phyloP scores from a whole-genome alignment of 1,139 yeast genomes.

The Pichia sp. region DNA sequence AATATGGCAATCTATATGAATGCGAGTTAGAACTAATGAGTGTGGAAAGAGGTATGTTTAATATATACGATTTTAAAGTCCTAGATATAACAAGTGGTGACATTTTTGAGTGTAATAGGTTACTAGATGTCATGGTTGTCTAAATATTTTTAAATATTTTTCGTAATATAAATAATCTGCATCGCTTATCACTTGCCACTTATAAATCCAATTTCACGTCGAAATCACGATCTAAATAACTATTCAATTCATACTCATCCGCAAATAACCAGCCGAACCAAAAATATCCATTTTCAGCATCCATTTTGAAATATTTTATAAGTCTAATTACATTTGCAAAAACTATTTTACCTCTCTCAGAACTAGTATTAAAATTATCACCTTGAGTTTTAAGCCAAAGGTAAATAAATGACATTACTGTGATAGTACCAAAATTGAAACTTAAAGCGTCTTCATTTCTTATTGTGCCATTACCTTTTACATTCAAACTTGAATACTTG shows the following conservation, averaged over 20 bases:
- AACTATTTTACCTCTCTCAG: conserved; percentile 14
- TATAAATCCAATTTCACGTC: conserved; percentile 9
- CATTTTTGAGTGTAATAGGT: conserved; percentile 62
- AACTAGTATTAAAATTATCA: conserved; percentile 5
- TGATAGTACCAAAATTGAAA: conserved; percentile 19
- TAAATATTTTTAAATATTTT: conserved; percentile 5
- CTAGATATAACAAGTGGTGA: conserved; percentile 64
- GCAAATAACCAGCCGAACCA: conserved; percentile 26
- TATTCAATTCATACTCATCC: conserved; percentile 23
- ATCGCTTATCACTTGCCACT: not conserved
- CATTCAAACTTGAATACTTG: conserved; percentile 15
- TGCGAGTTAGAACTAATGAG: conserved; percentile 58
- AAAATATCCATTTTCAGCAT: conserved; percentile 18
- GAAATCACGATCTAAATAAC: conserved; percentile 19
- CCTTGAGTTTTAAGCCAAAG: conserved; percentile 24
- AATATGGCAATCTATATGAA: conserved; percentile 58
- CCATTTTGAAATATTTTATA: conserved; percentile 21
- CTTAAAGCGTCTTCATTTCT: conserved; percentile 8
- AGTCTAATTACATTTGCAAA: conserved; percentile 18
- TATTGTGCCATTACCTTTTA: conserved; percentile 1
- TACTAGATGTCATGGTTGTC: conserved; percentile 61
- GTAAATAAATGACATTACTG: conserved; percentile 21
- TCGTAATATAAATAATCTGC: no score
- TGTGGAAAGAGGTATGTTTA: conserved; percentile 57
- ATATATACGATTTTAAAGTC: conserved; percentile 58